These are phyloP conservation scores for Grosmannia penicillata DNA, from an alignment of 2,329 filamentous ascomycete genomes.

Conservation along the genomic window DNA sequence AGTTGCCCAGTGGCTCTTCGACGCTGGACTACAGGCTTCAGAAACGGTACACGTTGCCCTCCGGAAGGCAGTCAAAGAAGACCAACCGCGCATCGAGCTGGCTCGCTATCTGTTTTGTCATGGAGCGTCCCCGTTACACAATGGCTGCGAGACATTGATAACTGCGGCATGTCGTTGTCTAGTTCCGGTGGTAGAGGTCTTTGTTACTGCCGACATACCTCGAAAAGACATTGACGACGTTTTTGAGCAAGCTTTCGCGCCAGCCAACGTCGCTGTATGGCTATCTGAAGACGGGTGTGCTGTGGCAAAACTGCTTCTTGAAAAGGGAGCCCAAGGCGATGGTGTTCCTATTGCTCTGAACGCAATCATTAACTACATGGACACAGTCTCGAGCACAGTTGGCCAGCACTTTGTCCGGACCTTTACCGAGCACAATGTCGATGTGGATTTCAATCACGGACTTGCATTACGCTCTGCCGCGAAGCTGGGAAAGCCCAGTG, in stretches of 20 bases:
- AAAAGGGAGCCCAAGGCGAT: constrained; percentile 31
- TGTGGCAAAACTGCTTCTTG: constrained; percentile 31
- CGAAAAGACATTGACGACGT: constrained; percentile 27
- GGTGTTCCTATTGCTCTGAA: constrained; percentile 30
- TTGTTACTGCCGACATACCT: constrained; percentile 25
- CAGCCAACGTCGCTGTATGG: constrained; percentile 26
- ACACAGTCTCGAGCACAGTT: constrained; percentile 23
- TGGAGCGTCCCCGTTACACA: constrained; percentile 35
- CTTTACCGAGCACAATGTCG: constrained; percentile 24
- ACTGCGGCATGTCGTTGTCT: constrained; percentile 28
- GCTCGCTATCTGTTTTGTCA: constrained; percentile 32
- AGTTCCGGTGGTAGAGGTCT: constrained; percentile 22
- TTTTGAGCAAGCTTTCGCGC: constrained; percentile 29
- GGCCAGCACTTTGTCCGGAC: constrained; percentile 30
- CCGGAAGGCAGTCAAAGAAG: constrained; percentile 33
- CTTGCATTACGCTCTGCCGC: constrained; percentile 39
- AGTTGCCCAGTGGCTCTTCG: constrained; percentile 34
- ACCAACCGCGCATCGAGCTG: constrained; percentile 31
- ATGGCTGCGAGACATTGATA: constrained; percentile 36
- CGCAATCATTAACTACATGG: constrained; percentile 26
- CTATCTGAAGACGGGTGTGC: constrained; percentile 30
- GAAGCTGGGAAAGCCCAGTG: constrained; percentile 30
- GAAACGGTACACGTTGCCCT: constrained; percentile 36
- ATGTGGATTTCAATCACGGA: constrained; percentile 35
- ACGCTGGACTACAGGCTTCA: constrained; percentile 30